Base-by-base conservation (phyloP, 257 asterid genomes). In the Solanum corneliomulleri region DNA sequence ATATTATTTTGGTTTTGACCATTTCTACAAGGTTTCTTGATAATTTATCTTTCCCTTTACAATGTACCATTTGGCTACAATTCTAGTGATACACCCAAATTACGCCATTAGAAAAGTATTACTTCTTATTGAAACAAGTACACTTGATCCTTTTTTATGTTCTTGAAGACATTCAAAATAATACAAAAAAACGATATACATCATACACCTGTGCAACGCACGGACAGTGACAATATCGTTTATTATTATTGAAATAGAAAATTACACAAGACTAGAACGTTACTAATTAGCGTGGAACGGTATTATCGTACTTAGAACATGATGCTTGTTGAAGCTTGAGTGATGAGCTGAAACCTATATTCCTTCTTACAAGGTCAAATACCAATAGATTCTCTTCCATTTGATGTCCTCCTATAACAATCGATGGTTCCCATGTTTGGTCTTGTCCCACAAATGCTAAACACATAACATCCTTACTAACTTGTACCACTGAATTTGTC, bases 371-470 rank as follows among this genome's bases (percentile, higher is more conserved):
- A 52, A 90, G 68, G 89, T 93, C 96, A 86, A 93, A 90, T 86
- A 89, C 45, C 90, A 91, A 74, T 9, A 91, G 90, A 62, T 91
- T 91, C 47, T 92, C 92, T 90, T 89, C 91, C 91, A 93, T 87
- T 66, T 91, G 96, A 78, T 88, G 91, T 6, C 90, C 89, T 12
- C 94, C 94, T 9, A 93, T 88, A 83, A 90, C 92, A 14, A 92
- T 87, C 18, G 89, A 33, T 21, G 89, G 72, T n/a, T 86, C 85
- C 23, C 91, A 88, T 21, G 45, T 80, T 33, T 81, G 42, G 18
- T 93, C 93, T 9, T 91, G 91, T 80, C 91, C 91, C 9, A 90
- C 70, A 76, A 93, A 92, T 7, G 92, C 94, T 56, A 93, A 86
- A 37, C 94, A 93, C 33, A 90, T 66, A 7, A 88, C 88, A 20